phyloP scores from a whole-genome alignment of 1,284 basidiomycete species.

The Prillingera fragicola region DNA sequence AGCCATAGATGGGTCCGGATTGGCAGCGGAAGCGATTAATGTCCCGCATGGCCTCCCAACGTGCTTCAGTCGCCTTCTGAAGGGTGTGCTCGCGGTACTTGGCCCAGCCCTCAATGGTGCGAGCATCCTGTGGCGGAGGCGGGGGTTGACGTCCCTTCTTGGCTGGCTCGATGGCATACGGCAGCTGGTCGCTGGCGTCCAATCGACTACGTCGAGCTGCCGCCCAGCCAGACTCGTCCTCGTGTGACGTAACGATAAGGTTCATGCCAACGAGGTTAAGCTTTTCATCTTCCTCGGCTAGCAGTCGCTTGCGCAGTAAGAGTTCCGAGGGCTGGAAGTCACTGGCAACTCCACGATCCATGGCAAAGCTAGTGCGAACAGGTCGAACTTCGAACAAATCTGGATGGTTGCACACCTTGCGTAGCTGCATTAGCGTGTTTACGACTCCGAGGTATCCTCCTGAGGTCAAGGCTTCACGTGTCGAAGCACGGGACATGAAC shows the following conservation, averaged over 20 bases:
- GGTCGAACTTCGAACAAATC: conserved; percentile 93
- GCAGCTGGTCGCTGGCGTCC: conserved; percentile 66
- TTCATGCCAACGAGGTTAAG: conserved; percentile 64
- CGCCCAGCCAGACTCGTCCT: conserved; percentile 51
- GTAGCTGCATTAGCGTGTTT: conserved; percentile 94
- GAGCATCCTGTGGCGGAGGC: conserved; percentile 58
- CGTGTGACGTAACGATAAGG: conserved; percentile 58
- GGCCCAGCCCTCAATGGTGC: conserved; percentile 69
- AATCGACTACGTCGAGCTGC: conserved; percentile 57
- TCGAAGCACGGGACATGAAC: conserved; percentile 90
- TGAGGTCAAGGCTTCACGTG: conserved; percentile 75
- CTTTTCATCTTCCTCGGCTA: conserved; percentile 50
- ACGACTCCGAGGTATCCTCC: conserved; percentile 78
- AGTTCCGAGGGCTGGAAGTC: conserved; percentile 86
- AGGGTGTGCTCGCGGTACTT: conserved; percentile 57
- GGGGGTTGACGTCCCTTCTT: conserved; percentile 51
- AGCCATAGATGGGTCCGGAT: conserved; percentile 59
- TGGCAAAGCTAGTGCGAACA: conserved; percentile 85
- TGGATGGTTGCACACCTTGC: conserved; percentile 93
- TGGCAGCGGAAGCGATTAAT: conserved; percentile 72
- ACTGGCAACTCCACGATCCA: conserved; percentile 70
- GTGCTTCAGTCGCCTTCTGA: conserved; percentile 55
- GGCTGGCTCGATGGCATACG: conserved; percentile 55
- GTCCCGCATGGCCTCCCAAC: conserved; percentile 66
- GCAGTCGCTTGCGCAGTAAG: conserved; percentile 66